Evolutionary conservation across 306 rosid species (phyloP).

Genomic region (Mucuna pruriens): DNA sequence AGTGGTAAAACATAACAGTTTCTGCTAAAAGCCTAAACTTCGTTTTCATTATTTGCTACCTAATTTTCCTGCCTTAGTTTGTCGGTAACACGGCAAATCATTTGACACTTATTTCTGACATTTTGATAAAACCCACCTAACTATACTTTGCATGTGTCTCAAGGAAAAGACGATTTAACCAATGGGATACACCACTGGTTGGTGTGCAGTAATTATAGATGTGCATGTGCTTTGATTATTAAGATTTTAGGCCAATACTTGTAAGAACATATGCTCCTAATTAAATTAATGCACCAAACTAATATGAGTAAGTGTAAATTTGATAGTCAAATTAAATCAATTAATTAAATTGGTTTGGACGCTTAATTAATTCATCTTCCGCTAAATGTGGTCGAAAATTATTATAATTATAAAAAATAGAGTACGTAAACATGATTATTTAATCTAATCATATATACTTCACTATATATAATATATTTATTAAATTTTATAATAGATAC

Average conservation of each 20-base stretch:
- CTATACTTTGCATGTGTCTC: constrained; percentile 12
- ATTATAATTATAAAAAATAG: too few relatives aligned
- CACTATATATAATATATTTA: too few relatives aligned
- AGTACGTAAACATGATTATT: too few relatives aligned
- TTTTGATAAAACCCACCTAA: constrained; percentile 34
- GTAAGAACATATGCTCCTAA: neutral
- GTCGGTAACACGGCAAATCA: constrained; percentile 62
- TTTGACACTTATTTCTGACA: constrained; percentile 25
- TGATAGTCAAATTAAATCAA: neutral
- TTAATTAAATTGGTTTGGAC: neutral
- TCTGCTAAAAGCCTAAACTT: constrained; percentile 46
- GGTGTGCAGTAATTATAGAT: neutral
- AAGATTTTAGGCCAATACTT: neutral
- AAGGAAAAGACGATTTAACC: neutral
- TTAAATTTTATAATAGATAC: too few relatives aligned
- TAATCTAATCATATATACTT: too few relatives aligned
- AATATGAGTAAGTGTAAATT: neutral
- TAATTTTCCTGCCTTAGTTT: constrained; percentile 44
- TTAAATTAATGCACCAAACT: too few relatives aligned
- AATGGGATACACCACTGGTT: neutral
- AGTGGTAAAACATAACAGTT: constrained; percentile 29
- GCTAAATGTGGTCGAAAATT: neutral
- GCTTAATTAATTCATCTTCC: neutral
- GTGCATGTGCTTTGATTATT: neutral
- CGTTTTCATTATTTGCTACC: constrained; percentile 41